These are phyloP conservation scores for Trametes hirsuta DNA, from an alignment of 1,284 basidiomycete species.

Conservation along the genomic window DNA sequence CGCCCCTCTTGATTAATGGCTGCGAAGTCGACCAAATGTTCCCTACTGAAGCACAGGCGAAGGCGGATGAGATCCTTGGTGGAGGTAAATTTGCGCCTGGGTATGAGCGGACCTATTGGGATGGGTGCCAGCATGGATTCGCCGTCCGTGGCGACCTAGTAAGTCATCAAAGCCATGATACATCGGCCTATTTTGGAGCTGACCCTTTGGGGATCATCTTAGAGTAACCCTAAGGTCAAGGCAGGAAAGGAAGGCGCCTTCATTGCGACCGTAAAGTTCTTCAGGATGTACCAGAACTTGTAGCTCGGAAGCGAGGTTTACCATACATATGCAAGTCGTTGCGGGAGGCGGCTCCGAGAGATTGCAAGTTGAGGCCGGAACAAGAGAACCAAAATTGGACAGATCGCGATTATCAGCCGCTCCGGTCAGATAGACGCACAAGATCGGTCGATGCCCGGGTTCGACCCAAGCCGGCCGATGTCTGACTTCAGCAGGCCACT, in stretches of 20 bases:
- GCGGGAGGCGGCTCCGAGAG: no score
- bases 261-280: constrained; percentile 42
- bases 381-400: no score
- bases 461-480: no score
- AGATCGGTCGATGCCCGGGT: no score
- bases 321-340: no score
- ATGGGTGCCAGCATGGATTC: constrained; percentile 56
- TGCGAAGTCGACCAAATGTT: constrained; percentile 42
- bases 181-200: background rate
- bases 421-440: no score
- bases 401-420: no score
- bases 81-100: constrained; percentile 41
- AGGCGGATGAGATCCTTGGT: constrained; percentile 46
- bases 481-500: no score
- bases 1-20: constrained; percentile 49
- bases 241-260: constrained; percentile 47
- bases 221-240: constrained; percentile 42
- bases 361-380: no score
- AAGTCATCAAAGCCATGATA: background rate
- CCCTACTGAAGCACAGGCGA: constrained; percentile 32
- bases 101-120: constrained; percentile 47
- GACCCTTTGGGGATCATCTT: background rate
- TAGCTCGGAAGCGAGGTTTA: background rate
- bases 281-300: constrained; percentile 29
- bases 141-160: constrained; percentile 44